Evolutionary conservation across 148 eudicot genomes (phyloP), one percentile per base, ranked within the genome.

Genomic region (Rhododendron henanense): DNA sequence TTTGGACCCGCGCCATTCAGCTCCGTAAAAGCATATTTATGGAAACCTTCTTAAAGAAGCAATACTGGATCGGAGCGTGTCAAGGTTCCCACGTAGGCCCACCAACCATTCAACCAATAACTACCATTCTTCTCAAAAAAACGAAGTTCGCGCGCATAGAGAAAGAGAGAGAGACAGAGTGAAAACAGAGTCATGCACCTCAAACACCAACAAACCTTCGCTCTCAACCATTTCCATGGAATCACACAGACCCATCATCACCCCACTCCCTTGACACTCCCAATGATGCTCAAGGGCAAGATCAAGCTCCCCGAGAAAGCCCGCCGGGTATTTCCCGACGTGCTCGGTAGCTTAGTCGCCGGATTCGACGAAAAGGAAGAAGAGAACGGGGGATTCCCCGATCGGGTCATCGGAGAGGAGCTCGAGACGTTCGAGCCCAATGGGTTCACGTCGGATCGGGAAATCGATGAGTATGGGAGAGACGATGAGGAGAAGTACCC

Each of bases 361-460:
- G 88, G 90, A 31, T 79, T 83, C 28, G 89, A 87, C 10, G 82
- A 48, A 74, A 85, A 45, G 55, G 82, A 79, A 3, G 86, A 84
- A 51, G 83, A 57, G 0, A 81, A 53, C 28, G 57, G 21, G 2
- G 84, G 67, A 28, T 83, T 86, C 6, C 44, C 81, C 57, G 87
- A 85, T 61, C 73, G 61, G 31, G 74, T 67, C 13, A 55, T 88
- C 15, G 95, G 91, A 0, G 88, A 90, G 84, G 94, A 93, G 88
- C 94, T 92, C 81, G 90, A 91, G 48, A 86, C 92, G 8, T 84
- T 92, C 85, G 84, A 79, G 83, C 89, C 88, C 5, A 86, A 76
- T 88, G 91, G 91, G 77, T 81, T 87, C 5, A 84, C 59, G 1
- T 80, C 47, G 41, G 90, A 84, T 18, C 82, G 55, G 75, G 87